These are phyloP conservation scores for Arxiozyma telluris DNA, from an alignment of 1,139 yeast genomes.

Conservation along the genomic window DNA sequence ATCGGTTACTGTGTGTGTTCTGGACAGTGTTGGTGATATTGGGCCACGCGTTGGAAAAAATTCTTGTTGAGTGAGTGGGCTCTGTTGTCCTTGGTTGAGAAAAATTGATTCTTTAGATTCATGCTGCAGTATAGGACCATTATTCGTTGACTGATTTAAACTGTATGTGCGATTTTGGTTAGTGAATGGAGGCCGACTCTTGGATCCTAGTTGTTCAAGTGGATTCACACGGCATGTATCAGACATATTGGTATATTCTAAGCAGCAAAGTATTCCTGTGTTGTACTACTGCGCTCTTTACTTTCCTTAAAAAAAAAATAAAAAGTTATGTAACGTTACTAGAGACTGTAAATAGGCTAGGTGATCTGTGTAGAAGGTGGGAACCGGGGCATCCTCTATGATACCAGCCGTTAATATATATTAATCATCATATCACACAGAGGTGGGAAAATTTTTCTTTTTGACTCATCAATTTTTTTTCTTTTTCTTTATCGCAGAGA, in stretches of 20 bases:
- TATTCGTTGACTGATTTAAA: background rate
- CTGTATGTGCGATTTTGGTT: background rate
- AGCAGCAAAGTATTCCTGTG: background rate
- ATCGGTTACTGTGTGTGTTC: background rate
- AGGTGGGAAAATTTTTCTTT: too few species aligned
- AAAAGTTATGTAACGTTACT: background rate
- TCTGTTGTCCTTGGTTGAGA: background rate
- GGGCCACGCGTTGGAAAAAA: background rate
- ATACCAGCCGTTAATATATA: too few species aligned
- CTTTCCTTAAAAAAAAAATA: too few species aligned
- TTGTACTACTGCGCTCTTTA: background rate
- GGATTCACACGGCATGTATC: slow-evolving; percentile 6
- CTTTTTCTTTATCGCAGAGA: too few species aligned
- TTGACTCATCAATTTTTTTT: too few species aligned
- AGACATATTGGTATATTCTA: slow-evolving; percentile 2
- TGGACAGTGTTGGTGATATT: background rate
- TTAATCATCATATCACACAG: too few species aligned
- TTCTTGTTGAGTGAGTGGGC: background rate
- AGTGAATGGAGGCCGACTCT: background rate
- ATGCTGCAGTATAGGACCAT: background rate
- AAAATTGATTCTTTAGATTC: background rate
- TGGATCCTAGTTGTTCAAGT: background rate
- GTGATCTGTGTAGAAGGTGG: too few species aligned
- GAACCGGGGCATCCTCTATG: too few species aligned
- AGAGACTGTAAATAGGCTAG: background rate